Base-by-base conservation (phyloP, 306 rosid species). In the Purshia tridentata region DNA sequence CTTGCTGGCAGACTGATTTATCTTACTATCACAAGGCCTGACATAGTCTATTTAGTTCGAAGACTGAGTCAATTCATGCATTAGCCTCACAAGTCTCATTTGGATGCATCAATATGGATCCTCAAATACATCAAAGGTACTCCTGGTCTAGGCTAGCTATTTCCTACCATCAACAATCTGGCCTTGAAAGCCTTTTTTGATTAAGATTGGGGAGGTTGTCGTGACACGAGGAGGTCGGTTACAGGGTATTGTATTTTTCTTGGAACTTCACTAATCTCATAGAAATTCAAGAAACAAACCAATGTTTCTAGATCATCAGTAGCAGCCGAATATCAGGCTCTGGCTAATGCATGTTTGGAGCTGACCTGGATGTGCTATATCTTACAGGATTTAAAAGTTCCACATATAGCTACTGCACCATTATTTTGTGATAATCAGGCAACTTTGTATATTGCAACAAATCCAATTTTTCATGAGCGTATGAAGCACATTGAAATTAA, bases 301-400 rank as follows among this genome's bases (percentile, higher is more conserved):
- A 72, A 56, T 57, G 76, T 72, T 5, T 72, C 76, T 8, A 45
- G 45, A 72, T 72, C 76, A 57, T 44, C 54, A 54, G 56, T 46
- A 44, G 23, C 57, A 22, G 67, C 57, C 8, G 29, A 45, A 22
- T 72, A 58, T 55, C 29, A 12, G 5, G 72, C 65, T 2, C 22
- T 65, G 65, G 60, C 62, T 14, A 63, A 50, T 6, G 42, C 72
- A 19, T 74, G 56, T 35, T 42, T 47, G 2, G 39, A 74, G 9
- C 45, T 74, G 8, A 74, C 78, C 10, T 74, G 47, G 72, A 4
- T 74, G 4, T 20, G 50, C 2, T 64, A 63, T 6, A 19, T 74
- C 15, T 3, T 63, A 29, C 68, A 19, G 35, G 78, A 74, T 64
- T 14, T 74, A 6, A 52, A 9, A 18, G 63, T 74, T 11, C 5